Conservation (phyloP, 148 eudicot genomes). For the Fagopyrum tataricum region DNA sequence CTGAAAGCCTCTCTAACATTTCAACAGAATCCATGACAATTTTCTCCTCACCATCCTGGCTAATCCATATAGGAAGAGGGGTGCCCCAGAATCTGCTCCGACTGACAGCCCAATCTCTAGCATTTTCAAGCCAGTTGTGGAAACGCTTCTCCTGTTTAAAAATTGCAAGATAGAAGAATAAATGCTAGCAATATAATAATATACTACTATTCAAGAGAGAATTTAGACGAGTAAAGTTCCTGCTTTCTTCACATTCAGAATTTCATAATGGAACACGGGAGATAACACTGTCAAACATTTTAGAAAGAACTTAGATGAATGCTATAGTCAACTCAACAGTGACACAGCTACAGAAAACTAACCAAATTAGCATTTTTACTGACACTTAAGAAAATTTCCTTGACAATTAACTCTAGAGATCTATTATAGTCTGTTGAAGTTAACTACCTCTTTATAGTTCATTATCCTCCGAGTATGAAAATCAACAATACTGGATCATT, state of each 20-base stretch:
- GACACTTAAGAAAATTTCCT: background rate
- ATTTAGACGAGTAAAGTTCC: background rate
- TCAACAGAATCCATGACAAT: constrained; percentile 67
- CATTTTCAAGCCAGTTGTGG: constrained; percentile 99
- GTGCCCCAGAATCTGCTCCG: constrained; percentile 99
- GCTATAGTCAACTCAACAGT: background rate
- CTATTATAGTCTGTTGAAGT: background rate
- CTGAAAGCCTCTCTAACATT: constrained; percentile 74
- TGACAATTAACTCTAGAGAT: background rate
- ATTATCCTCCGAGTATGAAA: background rate
- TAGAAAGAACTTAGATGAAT: too few species aligned
- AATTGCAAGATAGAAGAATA: background rate
- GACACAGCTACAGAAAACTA: background rate
- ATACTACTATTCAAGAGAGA: background rate
- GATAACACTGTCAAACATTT: too few species aligned
- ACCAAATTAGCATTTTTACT: background rate
- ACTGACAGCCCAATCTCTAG: constrained; percentile 98
- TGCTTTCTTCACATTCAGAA: background rate
- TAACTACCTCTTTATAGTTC: background rate
- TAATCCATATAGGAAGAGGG: constrained; percentile 91
- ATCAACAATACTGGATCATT: background rate
- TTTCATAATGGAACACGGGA: background rate
- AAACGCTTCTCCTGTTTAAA: constrained; percentile 70
- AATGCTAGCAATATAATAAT: background rate
- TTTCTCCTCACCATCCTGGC: constrained; percentile 76